Evolutionary conservation across 1,284 basidiomycete genomes (phyloP), one percentile per base, ranked within the genome.

Genomic region (Lentinus polychrous): DNA sequence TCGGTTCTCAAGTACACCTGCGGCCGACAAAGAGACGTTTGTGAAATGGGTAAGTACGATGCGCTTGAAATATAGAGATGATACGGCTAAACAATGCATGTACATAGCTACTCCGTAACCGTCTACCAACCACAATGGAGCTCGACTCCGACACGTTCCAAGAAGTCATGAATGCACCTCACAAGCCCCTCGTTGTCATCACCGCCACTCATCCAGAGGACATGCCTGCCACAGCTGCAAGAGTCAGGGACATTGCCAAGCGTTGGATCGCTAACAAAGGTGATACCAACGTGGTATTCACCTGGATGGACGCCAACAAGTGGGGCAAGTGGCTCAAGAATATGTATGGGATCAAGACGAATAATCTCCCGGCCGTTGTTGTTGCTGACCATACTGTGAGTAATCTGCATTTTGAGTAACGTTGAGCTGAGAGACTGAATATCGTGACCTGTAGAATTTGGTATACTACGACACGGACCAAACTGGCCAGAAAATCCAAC

Each of bases 291-390:
- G 83, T 94, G 0, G 77, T 92, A 46, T 95, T 94, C 66, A 76
- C 83, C 7, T 90, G 83, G 81, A 92, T 94, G 77, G 88, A 95
- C 59, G 77, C 71, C 0, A 80, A 80, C 20, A 76, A 74, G 61
- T 94, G 92, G 91, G 72, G 67, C 15, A 82, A 77, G 47, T 95
- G 91, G 91, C 69, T 94, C 66, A 91, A 87, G 72, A 83, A 81
- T 55, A 91, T 91, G 79, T 95, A 94, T 64, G 83, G 83, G 1
- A 68, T 90, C 52, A 61, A 57, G 41, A 58, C 58, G 0, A 56
- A 55, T 15, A 60, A 66, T 35, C 39, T 70, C 46, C 79, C 85
- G 0, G 65, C 65, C 4, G 73, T 92, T 10, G 74, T 94, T 14
- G 75, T 96, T 45, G 76, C 87, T 1, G 86, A 95, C 66, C 90